A percentile compares a stretch with the other conserved stretches of the same genome.
These are phyloP conservation scores for Yamadazyma endophytica DNA, from an alignment of 805 yeast genomes.

Conservation along the genomic window DNA sequence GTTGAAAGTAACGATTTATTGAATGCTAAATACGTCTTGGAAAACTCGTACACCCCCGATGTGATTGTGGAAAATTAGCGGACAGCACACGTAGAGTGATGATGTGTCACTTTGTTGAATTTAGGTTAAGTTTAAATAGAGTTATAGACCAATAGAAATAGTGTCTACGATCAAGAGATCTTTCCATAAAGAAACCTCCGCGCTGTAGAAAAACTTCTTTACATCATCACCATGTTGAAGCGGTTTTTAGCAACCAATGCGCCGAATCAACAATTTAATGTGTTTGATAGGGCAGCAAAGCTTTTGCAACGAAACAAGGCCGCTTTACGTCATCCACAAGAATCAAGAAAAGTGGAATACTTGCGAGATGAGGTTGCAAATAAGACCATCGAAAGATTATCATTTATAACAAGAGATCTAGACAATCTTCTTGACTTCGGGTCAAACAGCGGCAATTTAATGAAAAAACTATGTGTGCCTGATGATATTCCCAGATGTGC, in stretches of 20 bases:
- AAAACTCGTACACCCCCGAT: slow-evolving; percentile 10
- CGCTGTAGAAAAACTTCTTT: too few species aligned
- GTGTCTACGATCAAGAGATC: too few species aligned
- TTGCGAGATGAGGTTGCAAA: slow-evolving; percentile 69
- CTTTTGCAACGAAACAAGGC: slow-evolving; percentile 55
- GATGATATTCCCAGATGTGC: slow-evolving; percentile 20
- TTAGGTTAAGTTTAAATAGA: too few species aligned
- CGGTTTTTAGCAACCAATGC: slow-evolving; percentile 25
- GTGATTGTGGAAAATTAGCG: slow-evolving; percentile 2
- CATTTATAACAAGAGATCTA: slow-evolving; percentile 66
- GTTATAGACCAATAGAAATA: too few species aligned
- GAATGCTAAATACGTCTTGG: slow-evolving; percentile 49
- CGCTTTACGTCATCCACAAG: slow-evolving; percentile 37
- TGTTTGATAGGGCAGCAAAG: slow-evolving; percentile 62
- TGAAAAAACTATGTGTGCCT: slow-evolving; percentile 33
- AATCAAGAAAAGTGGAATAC: slow-evolving; percentile 61
- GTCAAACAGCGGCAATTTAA: slow-evolving; percentile 63
- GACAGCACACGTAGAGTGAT: too few species aligned
- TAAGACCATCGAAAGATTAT: slow-evolving; percentile 69
- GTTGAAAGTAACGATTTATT: slow-evolving; percentile 56
- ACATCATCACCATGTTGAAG: slow-evolving; percentile 7
- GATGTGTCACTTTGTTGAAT: too few species aligned
- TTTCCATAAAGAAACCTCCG: too few species aligned
- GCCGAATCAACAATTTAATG: slow-evolving; percentile 27
- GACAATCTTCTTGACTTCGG: slow-evolving; percentile 67